These are phyloP conservation scores for Leishmania tarentolae DNA, from an alignment of 208 protist genomes.

Conservation along the genomic window DNA sequence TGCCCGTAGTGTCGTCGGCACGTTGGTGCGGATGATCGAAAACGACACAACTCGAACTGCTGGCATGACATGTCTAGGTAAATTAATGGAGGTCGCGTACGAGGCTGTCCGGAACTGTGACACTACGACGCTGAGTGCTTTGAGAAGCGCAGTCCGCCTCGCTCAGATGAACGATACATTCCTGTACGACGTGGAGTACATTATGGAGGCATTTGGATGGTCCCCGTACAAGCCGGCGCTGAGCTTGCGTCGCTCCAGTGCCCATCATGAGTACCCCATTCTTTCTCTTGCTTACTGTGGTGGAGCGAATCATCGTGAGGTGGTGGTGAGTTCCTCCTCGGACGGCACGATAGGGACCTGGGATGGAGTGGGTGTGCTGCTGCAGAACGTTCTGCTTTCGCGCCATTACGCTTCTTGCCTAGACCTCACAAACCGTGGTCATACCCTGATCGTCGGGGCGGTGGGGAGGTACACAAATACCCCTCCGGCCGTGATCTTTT, in stretches of 20 bases:
- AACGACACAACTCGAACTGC: constrained; percentile 74
- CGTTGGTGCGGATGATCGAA: constrained; percentile 76
- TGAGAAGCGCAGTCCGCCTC: constrained; percentile 52
- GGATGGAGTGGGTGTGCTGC: constrained; percentile 63
- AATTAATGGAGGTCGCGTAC: constrained; percentile 81
- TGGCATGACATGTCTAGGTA: constrained; percentile 84
- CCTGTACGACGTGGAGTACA: constrained; percentile 89
- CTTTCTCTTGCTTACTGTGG: constrained; percentile 75
- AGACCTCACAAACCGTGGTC: constrained; percentile 75
- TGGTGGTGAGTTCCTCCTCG: constrained; percentile 83
- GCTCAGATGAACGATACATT: constrained; percentile 83
- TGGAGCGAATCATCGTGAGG: constrained; percentile 51
- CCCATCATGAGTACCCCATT: constrained; percentile 69
- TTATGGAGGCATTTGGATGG: constrained; percentile 84
- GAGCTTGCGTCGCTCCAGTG: constrained; percentile 45
- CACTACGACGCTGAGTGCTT: constrained; percentile 39
- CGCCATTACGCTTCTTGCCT: constrained; percentile 87
- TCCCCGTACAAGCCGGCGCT: constrained; percentile 69
- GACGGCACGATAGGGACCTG: constrained; percentile 87
- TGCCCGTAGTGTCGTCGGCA: constrained; percentile 56
- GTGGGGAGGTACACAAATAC: constrained; percentile 50
- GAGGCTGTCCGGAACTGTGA: constrained; percentile 65
- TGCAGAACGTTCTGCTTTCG: constrained; percentile 76
- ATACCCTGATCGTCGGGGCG: constrained; percentile 75
- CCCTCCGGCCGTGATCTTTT: constrained; percentile 79